Conservation (phyloP, 371 early-diverging fungal genomes). For the Mortierella sp. region DNA sequence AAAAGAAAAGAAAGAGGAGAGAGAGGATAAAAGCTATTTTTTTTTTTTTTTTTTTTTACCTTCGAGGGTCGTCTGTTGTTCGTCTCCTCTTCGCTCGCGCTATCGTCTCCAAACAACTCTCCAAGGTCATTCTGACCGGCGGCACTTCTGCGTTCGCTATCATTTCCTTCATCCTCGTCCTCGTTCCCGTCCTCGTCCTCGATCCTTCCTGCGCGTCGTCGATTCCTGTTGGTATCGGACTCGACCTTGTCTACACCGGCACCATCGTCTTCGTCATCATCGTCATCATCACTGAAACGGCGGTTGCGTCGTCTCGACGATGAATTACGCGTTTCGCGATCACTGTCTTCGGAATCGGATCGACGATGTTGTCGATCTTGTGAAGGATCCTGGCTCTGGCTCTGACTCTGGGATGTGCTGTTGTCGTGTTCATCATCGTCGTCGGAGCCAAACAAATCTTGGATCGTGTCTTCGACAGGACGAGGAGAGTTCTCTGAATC, state of each 20-base stretch:
- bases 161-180: conserved; percentile 28
- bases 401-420: conserved; percentile 7
- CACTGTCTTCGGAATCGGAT: conserved; percentile 27
- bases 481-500: conserved; percentile 50
- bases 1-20: no score
- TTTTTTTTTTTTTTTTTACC: no score
- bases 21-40: no score
- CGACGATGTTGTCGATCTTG: conserved; percentile 9
- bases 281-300: conserved; percentile 40
- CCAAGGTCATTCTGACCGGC: conserved; percentile 17
- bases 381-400: conserved; percentile 12
- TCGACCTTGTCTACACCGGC: conserved; percentile 11
- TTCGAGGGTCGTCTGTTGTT: conserved; percentile 13
- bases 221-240: conserved; percentile 28
- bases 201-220: conserved; percentile 34
- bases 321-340: conserved; percentile 20
- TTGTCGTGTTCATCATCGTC: conserved; percentile 42
- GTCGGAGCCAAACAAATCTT: conserved; percentile 46
- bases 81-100: conserved; percentile 35
- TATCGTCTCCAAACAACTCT: conserved; percentile 43
- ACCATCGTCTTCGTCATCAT: conserved; percentile 21
- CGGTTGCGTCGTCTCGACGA: conserved; percentile 33
- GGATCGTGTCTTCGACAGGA: conserved; percentile 37
- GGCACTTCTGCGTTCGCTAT: conserved; percentile 1
- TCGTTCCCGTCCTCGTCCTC: conserved; percentile 41